Percentiles rank a stretch among this genome's conserved stretches.
Conservation (phyloP, 2,329 filamentous ascomycete genomes). For the Ophiostoma sp. region DNA sequence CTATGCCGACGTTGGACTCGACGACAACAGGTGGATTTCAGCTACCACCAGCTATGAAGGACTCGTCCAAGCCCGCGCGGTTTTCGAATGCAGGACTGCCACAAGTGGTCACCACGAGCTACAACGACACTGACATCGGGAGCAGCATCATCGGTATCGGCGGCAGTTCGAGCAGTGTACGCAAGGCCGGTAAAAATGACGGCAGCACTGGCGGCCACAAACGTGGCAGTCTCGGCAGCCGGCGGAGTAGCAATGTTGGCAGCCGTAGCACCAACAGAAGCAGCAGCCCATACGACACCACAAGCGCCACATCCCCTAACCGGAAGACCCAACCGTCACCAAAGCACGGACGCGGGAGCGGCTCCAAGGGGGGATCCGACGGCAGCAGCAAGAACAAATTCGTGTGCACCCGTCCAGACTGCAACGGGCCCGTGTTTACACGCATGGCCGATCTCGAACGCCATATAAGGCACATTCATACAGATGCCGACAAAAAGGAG, state of each 20-base stretch:
- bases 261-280: neutral
- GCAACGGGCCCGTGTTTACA: slow-evolving; percentile 49
- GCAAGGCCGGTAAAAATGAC: neutral
- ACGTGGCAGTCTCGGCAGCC: neutral
- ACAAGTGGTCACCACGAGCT: slow-evolving; percentile 19
- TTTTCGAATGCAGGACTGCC: neutral
- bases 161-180: neutral
- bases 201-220: neutral
- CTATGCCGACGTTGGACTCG: neutral
- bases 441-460: slow-evolving; percentile 57
- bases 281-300: neutral
- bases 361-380: neutral
- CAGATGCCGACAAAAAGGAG: slow-evolving; percentile 43
- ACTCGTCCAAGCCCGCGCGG: neutral
- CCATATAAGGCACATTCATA: slow-evolving; percentile 53
- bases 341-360: neutral
- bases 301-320: neutral
- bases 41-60: neutral
- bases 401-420: slow-evolving; percentile 44
- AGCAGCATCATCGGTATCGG: neutral
- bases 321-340: neutral
- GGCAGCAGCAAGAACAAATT: slow-evolving; percentile 27
- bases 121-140: neutral
- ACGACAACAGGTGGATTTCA: neutral
- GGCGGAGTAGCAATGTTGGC: slow-evolving; percentile 3